phyloP scores from a whole-genome alignment of 148 eudicot species.

The Pharnaceum exiguum region DNA sequence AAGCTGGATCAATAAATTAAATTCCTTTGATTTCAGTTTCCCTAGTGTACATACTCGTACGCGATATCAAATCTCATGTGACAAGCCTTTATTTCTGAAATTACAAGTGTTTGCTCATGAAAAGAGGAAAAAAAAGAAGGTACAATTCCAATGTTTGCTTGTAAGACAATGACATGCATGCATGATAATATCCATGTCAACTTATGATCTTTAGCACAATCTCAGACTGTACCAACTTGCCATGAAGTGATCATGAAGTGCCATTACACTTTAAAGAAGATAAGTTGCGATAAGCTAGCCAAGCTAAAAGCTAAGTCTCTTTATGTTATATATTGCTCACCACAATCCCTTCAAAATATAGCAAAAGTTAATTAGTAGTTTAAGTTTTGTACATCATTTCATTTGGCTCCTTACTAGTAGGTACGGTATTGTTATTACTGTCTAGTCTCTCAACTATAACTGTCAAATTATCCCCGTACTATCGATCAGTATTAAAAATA shows the following conservation, averaged over 20 bases:
- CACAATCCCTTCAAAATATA: neutral
- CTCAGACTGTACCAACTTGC: constrained; percentile 3
- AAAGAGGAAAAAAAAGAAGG: no score
- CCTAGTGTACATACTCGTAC: neutral
- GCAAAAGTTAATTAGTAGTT: neutral
- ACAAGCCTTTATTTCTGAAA: neutral
- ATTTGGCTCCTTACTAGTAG: neutral
- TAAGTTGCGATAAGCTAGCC: constrained; percentile 9
- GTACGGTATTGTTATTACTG: no score
- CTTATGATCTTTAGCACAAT: neutral
- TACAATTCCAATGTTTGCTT: no score
- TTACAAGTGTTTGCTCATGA: no score
- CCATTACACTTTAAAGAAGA: constrained; percentile 6
- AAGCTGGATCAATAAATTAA: neutral
- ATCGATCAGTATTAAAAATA: no score
- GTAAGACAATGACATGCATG: constrained; percentile 7
- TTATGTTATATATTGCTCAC: neutral
- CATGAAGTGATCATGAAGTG: neutral
- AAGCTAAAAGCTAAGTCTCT: constrained; percentile 7
- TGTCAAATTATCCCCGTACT: no score
- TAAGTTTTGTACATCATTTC: no score
- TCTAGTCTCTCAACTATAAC: no score
- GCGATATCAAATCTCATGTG: neutral
- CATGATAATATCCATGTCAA: neutral
- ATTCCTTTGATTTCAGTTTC: neutral